Percentiles rank a stretch among this genome's conserved stretches.
These are phyloP conservation scores for Eimeria falciformis DNA, from an alignment of 169 alveolate genomes.

Conservation along the genomic window DNA sequence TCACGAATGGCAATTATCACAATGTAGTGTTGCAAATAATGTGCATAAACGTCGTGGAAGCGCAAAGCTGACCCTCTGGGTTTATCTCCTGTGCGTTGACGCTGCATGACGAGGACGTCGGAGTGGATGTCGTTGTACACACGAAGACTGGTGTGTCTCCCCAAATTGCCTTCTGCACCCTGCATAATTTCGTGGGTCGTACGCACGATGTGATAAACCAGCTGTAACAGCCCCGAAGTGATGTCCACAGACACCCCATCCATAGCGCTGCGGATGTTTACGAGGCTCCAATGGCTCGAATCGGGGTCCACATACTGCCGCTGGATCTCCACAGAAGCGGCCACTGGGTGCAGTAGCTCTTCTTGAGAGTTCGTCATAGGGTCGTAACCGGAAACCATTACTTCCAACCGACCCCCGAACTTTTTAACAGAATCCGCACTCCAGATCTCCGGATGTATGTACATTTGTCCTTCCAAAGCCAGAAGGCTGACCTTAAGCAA, in stretches of 20 bases:
- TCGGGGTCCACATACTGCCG: slow-evolving; percentile 59
- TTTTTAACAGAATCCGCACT: slow-evolving; percentile 54
- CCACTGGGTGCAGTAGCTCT: slow-evolving; percentile 68
- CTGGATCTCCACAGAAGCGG: slow-evolving; percentile 73
- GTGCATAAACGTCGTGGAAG: not conserved
- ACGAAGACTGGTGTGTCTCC: slow-evolving; percentile 71
- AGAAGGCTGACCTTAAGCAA: slow-evolving; percentile 66
- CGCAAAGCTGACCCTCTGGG: not conserved
- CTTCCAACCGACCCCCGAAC: slow-evolving; percentile 66
- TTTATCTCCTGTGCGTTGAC: slow-evolving; percentile 54
- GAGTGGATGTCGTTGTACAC: slow-evolving; percentile 74
- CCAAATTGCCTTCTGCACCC: slow-evolving; percentile 66
- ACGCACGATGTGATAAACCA: slow-evolving; percentile 58
- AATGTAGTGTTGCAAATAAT: not conserved
- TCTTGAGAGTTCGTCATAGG: slow-evolving; percentile 76
- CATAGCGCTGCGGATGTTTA: slow-evolving; percentile 56
- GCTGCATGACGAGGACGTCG: slow-evolving; percentile 75
- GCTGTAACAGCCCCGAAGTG: slow-evolving; percentile 76
- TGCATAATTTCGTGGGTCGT: slow-evolving; percentile 45
- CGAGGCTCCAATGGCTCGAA: slow-evolving; percentile 56
- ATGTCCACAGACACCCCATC: slow-evolving; percentile 74
- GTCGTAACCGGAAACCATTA: slow-evolving; percentile 76
- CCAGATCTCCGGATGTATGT: slow-evolving; percentile 67
- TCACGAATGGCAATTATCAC: not conserved
- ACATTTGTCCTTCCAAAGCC: slow-evolving; percentile 67